Conservation (phyloP, 2,329 filamentous ascomycete genomes). For the Neonectria punicea region DNA sequence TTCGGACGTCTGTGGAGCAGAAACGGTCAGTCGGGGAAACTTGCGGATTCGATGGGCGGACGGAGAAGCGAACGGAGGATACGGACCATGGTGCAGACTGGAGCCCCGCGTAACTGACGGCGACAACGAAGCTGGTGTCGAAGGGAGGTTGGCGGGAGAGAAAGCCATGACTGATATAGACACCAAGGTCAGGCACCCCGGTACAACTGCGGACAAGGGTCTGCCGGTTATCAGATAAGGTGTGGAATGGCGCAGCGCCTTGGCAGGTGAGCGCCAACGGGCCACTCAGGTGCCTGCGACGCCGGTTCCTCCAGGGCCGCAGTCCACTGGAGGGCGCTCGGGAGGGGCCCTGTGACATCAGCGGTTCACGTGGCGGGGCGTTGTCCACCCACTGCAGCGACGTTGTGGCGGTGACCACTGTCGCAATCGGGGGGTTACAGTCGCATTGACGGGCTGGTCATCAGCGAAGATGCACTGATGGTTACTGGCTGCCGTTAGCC, state of each 20-base stretch:
- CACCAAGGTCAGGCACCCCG: background rate
- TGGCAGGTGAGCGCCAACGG: constrained; percentile 14
- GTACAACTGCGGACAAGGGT: background rate
- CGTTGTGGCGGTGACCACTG: background rate
- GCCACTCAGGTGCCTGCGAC: background rate
- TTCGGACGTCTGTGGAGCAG: constrained; percentile 50
- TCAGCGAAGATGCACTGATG: background rate
- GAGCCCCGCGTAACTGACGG: constrained; percentile 13
- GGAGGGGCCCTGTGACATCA: constrained; percentile 20
- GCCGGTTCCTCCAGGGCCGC: background rate
- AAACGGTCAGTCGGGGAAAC: constrained; percentile 26
- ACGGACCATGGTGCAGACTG: constrained; percentile 26
- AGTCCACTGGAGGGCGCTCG: background rate
- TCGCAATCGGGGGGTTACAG: background rate
- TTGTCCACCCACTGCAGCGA: background rate
- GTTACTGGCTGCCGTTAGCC: background rate
- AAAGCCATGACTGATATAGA: constrained; percentile 20
- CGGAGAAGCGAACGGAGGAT: background rate
- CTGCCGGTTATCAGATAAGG: constrained; percentile 18
- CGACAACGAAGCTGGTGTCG: background rate
- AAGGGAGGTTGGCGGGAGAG: constrained; percentile 1
- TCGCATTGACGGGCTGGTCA: constrained; percentile 2
- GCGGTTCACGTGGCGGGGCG: background rate
- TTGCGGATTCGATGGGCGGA: background rate
- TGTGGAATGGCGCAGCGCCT: constrained; percentile 13